Percentiles rank a stretch among this genome's conserved stretches.
Evolutionary conservation across 345 rosid species (phyloP).

Genomic region (Salix koriyanagi): DNA sequence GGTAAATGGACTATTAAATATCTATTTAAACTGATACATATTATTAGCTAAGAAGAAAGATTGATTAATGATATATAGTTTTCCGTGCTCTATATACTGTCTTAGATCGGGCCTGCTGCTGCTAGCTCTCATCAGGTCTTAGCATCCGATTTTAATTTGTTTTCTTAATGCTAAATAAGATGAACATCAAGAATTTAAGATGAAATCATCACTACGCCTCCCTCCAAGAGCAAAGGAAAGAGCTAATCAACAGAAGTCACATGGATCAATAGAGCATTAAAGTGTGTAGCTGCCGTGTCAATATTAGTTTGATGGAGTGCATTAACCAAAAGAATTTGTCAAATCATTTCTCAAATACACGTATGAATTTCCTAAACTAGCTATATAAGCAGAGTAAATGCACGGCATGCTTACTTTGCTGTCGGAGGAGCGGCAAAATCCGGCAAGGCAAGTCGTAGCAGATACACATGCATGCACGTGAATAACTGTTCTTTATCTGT

Average conservation of each 20-base stretch:
- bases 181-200: no score
- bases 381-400: not conserved
- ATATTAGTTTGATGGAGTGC: not conserved
- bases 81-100: not conserved
- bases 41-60: no score
- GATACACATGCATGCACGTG: not conserved
- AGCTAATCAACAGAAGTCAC: no score
- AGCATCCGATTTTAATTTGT: not conserved
- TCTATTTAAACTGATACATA: no score
- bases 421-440: not conserved
- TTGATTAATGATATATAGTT: no score
- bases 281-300: not conserved
- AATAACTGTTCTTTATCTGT: conserved; percentile 1
- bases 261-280: not conserved
- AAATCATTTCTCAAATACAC: not conserved
- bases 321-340: not conserved
- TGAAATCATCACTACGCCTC: no score
- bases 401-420: not conserved
- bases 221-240: no score
- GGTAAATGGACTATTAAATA: no score
- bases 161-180: no score
- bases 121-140: not conserved
- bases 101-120: not conserved
- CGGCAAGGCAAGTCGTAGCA: not conserved
- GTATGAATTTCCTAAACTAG: no score